Conservation (phyloP, 208 protist species). For the Leishmania braziliensis region DNA sequence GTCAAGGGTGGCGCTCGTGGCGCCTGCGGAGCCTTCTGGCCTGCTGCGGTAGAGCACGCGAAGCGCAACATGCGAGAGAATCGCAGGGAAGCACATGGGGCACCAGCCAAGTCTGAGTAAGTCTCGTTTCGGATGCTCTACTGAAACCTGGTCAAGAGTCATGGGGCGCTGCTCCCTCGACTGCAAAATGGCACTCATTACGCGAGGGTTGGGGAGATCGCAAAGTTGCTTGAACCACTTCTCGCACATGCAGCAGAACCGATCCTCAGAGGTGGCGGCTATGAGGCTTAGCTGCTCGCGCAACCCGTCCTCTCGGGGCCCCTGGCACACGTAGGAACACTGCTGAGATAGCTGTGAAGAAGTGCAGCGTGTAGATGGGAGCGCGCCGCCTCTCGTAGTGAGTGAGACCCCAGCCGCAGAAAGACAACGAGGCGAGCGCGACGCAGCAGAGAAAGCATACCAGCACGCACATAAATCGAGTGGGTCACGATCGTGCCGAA, state of each 20-base stretch:
- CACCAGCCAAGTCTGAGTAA: not conserved
- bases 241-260: constrained; percentile 5
- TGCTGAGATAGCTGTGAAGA: not conserved
- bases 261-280: not conserved
- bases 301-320: not conserved
- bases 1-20: not conserved
- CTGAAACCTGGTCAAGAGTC: not conserved
- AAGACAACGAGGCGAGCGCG: not conserved
- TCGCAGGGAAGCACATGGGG: constrained; percentile 4
- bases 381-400: not conserved
- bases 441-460: constrained; percentile 11
- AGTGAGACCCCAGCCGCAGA: not conserved
- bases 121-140: not conserved
- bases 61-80: constrained; percentile 9
- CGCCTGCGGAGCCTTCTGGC: not conserved
- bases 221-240: constrained; percentile 11
- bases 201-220: not conserved
- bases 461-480: constrained; percentile 28
- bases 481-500: constrained; percentile 4
- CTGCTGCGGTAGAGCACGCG: constrained; percentile 3
- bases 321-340: not conserved
- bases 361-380: not conserved
- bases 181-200: not conserved
- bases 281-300: not conserved
- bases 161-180: not conserved